These are phyloP conservation scores for Aspergillus pseudoviridinutans DNA, from an alignment of 2,329 filamentous ascomycete genomes.

Conservation along the genomic window DNA sequence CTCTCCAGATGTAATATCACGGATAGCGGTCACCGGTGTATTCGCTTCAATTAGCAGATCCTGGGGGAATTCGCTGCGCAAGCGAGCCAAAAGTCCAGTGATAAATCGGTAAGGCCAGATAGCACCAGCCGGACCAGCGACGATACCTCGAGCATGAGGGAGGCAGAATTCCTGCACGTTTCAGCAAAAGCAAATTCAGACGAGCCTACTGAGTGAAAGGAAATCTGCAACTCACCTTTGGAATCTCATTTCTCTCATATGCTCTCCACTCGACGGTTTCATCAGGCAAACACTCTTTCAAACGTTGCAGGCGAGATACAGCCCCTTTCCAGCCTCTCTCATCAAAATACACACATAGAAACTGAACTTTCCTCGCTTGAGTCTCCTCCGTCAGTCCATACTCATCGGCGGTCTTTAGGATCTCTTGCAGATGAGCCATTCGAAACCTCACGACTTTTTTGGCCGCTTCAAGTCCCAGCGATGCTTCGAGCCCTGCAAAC, in stretches of 20 bases:
- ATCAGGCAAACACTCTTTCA: slow-evolving; percentile 24
- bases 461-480: slow-evolving; percentile 17
- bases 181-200: not conserved
- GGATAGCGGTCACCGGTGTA: slow-evolving; percentile 15
- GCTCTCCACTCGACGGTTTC: slow-evolving; percentile 24
- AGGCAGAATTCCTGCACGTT: slow-evolving; percentile 20
- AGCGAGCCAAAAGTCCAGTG: slow-evolving; percentile 16
- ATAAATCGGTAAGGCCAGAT: slow-evolving; percentile 34
- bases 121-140: slow-evolving; percentile 26
- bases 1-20: not conserved
- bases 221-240: slow-evolving; percentile 10
- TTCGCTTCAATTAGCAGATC: slow-evolving; percentile 22
- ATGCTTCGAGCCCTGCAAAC: slow-evolving; percentile 15
- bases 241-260: slow-evolving; percentile 19
- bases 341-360: slow-evolving; percentile 26
- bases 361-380: slow-evolving; percentile 25
- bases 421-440: slow-evolving; percentile 20
- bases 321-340: slow-evolving; percentile 20
- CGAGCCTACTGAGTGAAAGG: not conserved
- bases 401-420: slow-evolving; percentile 17
- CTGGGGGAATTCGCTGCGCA: slow-evolving; percentile 31
- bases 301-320: slow-evolving; percentile 15
- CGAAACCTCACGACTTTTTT: slow-evolving; percentile 20
- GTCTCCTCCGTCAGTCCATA: slow-evolving; percentile 16
- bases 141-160: slow-evolving; percentile 18